A percentile compares a stretch with the other conserved stretches of the same genome.
Conservation (phyloP, 805 yeast genomes). For the Spathaspora hagerdaliae region DNA sequence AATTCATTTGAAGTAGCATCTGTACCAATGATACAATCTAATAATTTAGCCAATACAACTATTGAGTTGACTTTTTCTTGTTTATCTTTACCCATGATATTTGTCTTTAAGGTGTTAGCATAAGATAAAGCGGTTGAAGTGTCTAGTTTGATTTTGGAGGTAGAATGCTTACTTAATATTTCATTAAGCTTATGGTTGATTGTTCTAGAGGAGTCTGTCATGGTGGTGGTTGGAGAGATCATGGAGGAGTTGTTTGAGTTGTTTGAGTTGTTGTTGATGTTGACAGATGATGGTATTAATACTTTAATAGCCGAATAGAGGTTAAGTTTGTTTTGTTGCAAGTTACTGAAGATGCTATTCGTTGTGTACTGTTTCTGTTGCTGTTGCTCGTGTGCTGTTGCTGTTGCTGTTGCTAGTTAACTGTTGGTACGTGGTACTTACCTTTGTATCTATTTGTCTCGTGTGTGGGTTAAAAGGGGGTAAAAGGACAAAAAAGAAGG, state of each 20-base stretch:
- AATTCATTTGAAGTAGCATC: constrained; percentile 38
- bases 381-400: too few relatives aligned
- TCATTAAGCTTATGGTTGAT: constrained; percentile 43
- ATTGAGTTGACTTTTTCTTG: constrained; percentile 51
- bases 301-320: too few relatives aligned
- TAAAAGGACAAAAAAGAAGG: too few relatives aligned
- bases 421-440: too few relatives aligned
- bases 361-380: too few relatives aligned
- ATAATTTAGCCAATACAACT: constrained; percentile 48
- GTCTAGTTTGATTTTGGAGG: constrained; percentile 23
- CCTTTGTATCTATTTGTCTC: too few relatives aligned
- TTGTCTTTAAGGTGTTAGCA: constrained; percentile 33
- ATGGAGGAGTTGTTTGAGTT: background rate
- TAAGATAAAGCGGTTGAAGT: constrained; percentile 28
- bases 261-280: too few relatives aligned
- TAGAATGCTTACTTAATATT: constrained; percentile 34
- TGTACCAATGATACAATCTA: constrained; percentile 39
- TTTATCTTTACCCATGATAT: constrained; percentile 44
- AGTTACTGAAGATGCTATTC: too few relatives aligned
- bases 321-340: too few relatives aligned
- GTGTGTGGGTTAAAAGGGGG: too few relatives aligned
- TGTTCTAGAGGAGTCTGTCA: constrained; percentile 39
- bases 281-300: too few relatives aligned
- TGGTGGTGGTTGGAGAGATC: constrained; percentile 6
- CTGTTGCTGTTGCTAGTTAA: too few relatives aligned